Evolutionary conservation across 805 yeast species (phyloP), one percentile per base, ranked within the genome.

Genomic region (Limtongozyma cylindracea): DNA sequence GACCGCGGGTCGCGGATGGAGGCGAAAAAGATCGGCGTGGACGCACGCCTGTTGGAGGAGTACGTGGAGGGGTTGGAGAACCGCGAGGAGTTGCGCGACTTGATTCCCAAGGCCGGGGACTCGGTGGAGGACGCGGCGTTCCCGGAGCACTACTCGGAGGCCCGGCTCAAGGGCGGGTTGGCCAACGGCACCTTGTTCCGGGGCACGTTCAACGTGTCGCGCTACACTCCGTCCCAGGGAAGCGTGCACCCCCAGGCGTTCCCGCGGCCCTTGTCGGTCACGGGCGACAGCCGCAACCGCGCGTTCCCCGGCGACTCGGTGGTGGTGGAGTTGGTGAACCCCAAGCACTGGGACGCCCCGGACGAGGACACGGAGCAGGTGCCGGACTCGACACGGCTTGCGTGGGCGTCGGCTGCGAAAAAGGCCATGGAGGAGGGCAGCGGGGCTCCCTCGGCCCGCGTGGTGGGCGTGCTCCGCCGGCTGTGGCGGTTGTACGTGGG

Each of bases 401-500:
- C 28, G 61, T 49, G 16, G 67, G 56, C 15, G 52, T 49, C 17
- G 57, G 51, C 22, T 63, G 53, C 10, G 47, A 50, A 71, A 30
- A 84, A 77, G 29, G 94, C 94, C 1, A 51, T 62, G 16, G 43
- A 32, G 7, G 53, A 47, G 3, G 41, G 40, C 21, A 59, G 59
- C 29, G 41, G 70, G 12, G 80, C 73, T 37, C 98, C 96, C n/a
- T 84, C 98, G 0, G 96, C 91, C 3, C 63, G 65, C 31, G 73
- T 88, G 17, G 95, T 88, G 8, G 91, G 92, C 14, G 60, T 88
- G 13, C 51, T 68, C 19, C 71, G 77, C 46, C 61, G 99, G 45
- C 76, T 84, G 28, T 88, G 98, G 98, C 62, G 98, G 41, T 67
- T 69, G 31, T 88, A 82, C 38, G 98, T 88, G 18, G 98, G 98